Conservation (phyloP, 768 basidiomycete species). For the Suillus discolor region DNA sequence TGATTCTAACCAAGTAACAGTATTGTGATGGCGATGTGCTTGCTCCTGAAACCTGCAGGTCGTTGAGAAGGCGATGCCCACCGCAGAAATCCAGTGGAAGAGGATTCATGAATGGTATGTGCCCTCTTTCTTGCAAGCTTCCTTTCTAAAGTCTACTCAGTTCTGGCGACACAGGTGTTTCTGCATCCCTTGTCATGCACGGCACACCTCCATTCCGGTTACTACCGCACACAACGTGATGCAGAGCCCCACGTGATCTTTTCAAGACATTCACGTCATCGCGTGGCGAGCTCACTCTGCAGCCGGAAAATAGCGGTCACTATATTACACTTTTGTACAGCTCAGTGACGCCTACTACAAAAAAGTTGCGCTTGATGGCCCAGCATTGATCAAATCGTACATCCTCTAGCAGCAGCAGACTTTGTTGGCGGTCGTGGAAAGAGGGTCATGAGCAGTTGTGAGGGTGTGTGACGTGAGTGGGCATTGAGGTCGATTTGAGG, state of each 20-base stretch:
- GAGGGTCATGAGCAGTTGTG: conserved; percentile 73
- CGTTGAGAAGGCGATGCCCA: conserved; percentile 72
- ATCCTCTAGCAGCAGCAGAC: conserved; percentile 82
- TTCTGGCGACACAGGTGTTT: conserved; percentile 90
- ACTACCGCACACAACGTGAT: conserved; percentile 75
- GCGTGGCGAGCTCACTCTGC: conserved; percentile 78
- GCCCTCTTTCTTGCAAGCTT: conserved; percentile 9
- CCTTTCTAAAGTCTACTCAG: conserved; percentile 38
- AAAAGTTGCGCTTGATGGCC: conserved; percentile 70
- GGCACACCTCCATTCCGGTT: conserved; percentile 91
- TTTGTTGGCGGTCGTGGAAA: conserved; percentile 60
- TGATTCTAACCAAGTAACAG: conserved; percentile 29
- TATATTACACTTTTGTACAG: conserved; percentile 82
- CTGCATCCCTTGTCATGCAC: conserved; percentile 81
- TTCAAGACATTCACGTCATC: conserved; percentile 65
- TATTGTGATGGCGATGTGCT: conserved; percentile 84
- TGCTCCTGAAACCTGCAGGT: conserved; percentile 82
- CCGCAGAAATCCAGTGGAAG: conserved; percentile 86
- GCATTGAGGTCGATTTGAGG: conserved; percentile 79
- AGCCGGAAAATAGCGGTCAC: conserved; percentile 87
- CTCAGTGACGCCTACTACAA: conserved; percentile 87
- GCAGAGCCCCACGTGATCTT: conserved; percentile 62
- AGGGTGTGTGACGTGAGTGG: conserved; percentile 71
- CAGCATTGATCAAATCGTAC: conserved; percentile 88
- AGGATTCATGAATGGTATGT: conserved; percentile 86